These are phyloP conservation scores for Ophiostoma himal-ulmi DNA, from an alignment of 2,329 filamentous ascomycete species.

Conservation along the genomic window DNA sequence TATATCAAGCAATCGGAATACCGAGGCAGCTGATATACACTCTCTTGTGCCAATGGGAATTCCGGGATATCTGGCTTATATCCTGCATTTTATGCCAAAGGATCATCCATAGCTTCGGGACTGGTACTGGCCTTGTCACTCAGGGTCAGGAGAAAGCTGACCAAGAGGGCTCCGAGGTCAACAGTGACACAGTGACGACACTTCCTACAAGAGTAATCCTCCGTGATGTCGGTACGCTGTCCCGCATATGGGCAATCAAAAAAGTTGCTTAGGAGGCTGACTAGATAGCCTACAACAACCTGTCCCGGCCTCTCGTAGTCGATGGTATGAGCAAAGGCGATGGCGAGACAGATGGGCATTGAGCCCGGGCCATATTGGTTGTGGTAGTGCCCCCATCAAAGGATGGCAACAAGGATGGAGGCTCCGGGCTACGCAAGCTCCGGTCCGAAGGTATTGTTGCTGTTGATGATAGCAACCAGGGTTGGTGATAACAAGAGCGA, in stretches of 20 bases:
- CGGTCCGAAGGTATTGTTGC: not conserved
- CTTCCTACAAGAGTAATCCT: not conserved
- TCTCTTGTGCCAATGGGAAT: not conserved
- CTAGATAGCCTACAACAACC: not conserved
- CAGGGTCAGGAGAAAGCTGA: not conserved
- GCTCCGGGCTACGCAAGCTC: not conserved
- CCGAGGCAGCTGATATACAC: not conserved
- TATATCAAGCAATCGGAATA: not conserved
- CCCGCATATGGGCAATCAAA: not conserved
- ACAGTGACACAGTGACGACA: not conserved
- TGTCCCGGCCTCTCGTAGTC: not conserved
- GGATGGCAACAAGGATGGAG: not conserved
- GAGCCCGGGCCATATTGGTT: not conserved
- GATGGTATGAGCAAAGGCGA: not conserved
- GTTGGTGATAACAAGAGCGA: not conserved
- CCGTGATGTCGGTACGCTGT: not conserved
- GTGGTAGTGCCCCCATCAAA: not conserved
- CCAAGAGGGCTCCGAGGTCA: not conserved
- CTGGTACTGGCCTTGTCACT: not conserved
- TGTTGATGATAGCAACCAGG: not conserved
- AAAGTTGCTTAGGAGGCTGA: not conserved
- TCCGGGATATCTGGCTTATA: not conserved
- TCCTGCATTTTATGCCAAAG: not conserved
- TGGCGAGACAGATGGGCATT: too few species aligned
- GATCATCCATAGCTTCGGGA: not conserved